Base-by-base conservation (phyloP, 495 filamentous ascomycete genomes). In the Neurospora sp. region DNA sequence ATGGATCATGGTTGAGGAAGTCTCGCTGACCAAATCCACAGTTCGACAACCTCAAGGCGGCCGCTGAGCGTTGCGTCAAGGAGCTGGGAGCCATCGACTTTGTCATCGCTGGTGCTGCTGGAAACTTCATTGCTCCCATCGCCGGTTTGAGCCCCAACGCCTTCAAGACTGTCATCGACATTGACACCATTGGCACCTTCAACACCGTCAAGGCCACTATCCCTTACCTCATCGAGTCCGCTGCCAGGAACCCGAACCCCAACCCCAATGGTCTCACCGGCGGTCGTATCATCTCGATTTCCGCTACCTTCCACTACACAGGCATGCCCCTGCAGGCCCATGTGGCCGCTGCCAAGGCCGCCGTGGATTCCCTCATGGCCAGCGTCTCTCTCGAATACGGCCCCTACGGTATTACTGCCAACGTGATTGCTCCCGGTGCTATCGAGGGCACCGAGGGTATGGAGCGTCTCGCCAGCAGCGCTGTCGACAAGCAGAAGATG, bases 161-260 rank as follows among this genome's bases (percentile, higher is more conserved):
- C 20, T 97, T 99, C 88, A 97, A 94, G 80, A 86, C 92, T 0
- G 96, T 99, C 48, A 94, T 99, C 74, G 96, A 99, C 65, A 99
- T 99, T 77, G 96, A 99, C 79, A 90, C 97, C 1, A 80, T 97
- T 38, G 96, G 96, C 38, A 96, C 93, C 5, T 99, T 91, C 81
- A 96, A 98, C 82, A 97, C 93, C 8, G 86, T 97, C 75, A 99
- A 99, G 83, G 95, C 96, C 2, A 94, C 92, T 0, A 81, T 97
- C 8, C 91, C 92, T 0, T 86, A 97, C 76, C 87, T 99, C 46
- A 77, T 93, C 31, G 86, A 87, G 77, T 97, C 94, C 1, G 93
- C 90, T 16, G 76, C 80, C 7, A 88, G 89, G 78, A 89, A 88
- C 74, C 85, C 82, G 1, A 86, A 85, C 74, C 81, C 80, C 0